Evolutionary conservation across 352 stramenopile species (phyloP).

Genomic region (Phytophthora pluvialis): DNA sequence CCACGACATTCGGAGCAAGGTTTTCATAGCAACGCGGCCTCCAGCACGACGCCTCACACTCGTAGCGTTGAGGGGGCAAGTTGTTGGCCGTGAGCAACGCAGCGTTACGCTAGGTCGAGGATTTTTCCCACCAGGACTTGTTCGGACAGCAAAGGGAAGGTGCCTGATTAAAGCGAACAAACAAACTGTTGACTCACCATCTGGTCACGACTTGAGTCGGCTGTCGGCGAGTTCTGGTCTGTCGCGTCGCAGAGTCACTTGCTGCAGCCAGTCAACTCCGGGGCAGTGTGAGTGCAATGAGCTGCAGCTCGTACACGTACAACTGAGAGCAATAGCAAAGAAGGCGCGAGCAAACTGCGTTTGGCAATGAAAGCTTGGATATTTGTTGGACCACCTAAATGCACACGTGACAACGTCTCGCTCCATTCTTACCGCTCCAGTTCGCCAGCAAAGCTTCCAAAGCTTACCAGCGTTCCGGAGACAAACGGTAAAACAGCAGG

Average conservation of each 20-base stretch:
- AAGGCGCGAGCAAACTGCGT: slow-evolving; percentile 5
- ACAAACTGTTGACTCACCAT: slow-evolving; percentile 19
- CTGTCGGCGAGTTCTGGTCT: slow-evolving; percentile 16
- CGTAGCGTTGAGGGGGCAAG: slow-evolving; percentile 3
- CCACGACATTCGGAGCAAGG: slow-evolving; percentile 8
- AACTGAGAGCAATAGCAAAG: not conserved
- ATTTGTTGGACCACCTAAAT: slow-evolving; percentile 26
- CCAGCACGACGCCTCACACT: slow-evolving; percentile 9
- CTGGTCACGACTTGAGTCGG: slow-evolving; percentile 18
- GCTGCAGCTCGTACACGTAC: not conserved
- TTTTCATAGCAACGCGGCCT: slow-evolving; percentile 13
- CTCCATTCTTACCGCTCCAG: not conserved
- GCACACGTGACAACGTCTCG: slow-evolving; percentile 15
- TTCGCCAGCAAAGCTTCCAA: not conserved
- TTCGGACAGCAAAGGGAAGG: not conserved
- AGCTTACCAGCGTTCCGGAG: not conserved
- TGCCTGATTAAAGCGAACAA: not conserved
- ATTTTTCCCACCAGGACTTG: slow-evolving; percentile 3
- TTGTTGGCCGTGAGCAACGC: slow-evolving; percentile 1
- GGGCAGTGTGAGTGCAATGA: no score
- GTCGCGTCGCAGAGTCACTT: slow-evolving; percentile 14
- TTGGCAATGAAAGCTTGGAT: slow-evolving; percentile 27
- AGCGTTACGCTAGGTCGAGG: not conserved
- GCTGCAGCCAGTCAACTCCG: not conserved
- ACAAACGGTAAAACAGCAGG: slow-evolving; percentile 10